Base-by-base conservation (phyloP, 768 basidiomycete species). In the Gloeostereum incarnatum region DNA sequence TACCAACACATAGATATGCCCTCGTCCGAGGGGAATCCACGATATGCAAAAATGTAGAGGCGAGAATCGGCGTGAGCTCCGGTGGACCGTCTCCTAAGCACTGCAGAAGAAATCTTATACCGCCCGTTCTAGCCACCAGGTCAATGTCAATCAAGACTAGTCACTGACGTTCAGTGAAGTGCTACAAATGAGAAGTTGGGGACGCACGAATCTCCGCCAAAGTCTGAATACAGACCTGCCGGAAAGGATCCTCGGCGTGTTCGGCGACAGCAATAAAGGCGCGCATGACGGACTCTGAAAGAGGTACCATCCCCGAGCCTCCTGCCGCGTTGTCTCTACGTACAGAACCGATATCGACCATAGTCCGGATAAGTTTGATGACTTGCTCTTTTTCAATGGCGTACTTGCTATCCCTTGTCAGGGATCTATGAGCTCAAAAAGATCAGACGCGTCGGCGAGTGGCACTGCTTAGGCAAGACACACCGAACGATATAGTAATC, bases 401-500 rank as follows among this genome's bases (percentile, higher is more conserved):
- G 52, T 79, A 71, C 49, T 88, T 85, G 53, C 78, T 79, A 53
- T 97, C 92, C 9, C 92, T 78, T 0, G 83, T 75, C 11, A 98
- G 65, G 1, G 92, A 80, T 47, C 91, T n/a, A n/a, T n/a, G n/a
- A n/a, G n/a, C n/a, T 92, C 44, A 7, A 36, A 22, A 29, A 10
- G 6, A 19, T 35, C 13, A 31, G 17, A 21, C 42, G 14, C 23
- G 40, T 2, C 40, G 44, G 43, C 25, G 47, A 39, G 26, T 24
- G 16, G 6, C n/a, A 35, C 6, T 39, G 26, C 13, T 13, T 10
- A 34, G 46, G 24, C 11, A n/a, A 51, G n/a, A n/a, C 68, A 36
- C 45, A 92, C 92, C 85, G 84, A 46, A 97, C 75, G 32, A 98
- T 75, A 51, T 87, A 90, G 81, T 88, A 92, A 47, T 96, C 90